Percentiles rank a stretch among this genome's conserved stretches.
Evolutionary conservation across 371 early-diverging fungal species (phyloP).

Genomic region (Coemansia sp.): DNA sequence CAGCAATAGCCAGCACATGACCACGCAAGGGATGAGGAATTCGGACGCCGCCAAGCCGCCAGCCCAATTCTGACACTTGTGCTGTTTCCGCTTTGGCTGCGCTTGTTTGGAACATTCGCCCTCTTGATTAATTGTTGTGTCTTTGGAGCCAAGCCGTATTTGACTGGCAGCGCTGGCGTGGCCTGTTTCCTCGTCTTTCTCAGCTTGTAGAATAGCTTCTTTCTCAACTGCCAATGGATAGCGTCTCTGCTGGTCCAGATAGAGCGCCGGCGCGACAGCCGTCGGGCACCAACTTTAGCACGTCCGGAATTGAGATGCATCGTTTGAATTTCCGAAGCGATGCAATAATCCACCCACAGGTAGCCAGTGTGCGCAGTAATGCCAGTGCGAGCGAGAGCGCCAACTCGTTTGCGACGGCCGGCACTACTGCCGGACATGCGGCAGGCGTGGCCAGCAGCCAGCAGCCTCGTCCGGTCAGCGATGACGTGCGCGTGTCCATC

Average conservation of each 20-base stretch:
- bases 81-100: neutral
- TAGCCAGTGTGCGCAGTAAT: slow-evolving; percentile 1
- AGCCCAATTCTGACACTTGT: neutral
- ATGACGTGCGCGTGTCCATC: neutral
- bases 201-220: neutral
- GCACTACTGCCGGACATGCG: neutral
- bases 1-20: slow-evolving; percentile 1
- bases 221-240: neutral
- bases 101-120: slow-evolving; percentile 1
- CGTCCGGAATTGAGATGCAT: neutral
- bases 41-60: neutral
- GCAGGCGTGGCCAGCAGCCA: neutral
- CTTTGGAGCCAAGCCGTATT: neutral
- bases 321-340: neutral
- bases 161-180: neutral
- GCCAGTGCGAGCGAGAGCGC: neutral
- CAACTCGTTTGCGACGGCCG: slow-evolving; percentile 5
- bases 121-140: neutral
- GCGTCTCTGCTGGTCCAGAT: neutral
- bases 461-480: neutral
- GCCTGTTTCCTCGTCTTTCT: neutral
- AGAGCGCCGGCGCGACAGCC: neutral
- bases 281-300: neutral
- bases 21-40: neutral
- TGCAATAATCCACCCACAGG: neutral